These are phyloP conservation scores for Holtermanniella nyarrowii DNA, from an alignment of 768 basidiomycete genomes.

Conservation along the genomic window DNA sequence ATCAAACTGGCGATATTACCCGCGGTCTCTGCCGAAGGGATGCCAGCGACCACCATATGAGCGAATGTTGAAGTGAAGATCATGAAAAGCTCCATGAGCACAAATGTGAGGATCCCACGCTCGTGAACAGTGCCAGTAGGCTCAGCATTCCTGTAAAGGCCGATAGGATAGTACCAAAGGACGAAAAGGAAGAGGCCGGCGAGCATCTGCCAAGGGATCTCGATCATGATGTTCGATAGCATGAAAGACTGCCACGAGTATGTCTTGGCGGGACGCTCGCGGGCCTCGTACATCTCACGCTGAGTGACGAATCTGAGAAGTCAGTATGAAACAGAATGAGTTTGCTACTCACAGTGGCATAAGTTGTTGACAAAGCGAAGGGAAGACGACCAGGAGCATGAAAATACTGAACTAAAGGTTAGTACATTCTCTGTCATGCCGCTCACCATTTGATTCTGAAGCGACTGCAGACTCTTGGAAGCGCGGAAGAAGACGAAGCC, in stretches of 20 bases:
- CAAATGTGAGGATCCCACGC: conserved; percentile 45
- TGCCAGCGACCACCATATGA: conserved; percentile 42
- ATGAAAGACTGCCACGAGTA: conserved; percentile 41
- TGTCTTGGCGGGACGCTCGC: conserved; percentile 40
- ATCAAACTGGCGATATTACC: conserved; percentile 44
- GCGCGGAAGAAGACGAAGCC: conserved; percentile 43
- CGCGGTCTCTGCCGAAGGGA: conserved; percentile 42
- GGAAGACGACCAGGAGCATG: conserved; percentile 39
- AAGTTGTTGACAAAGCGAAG: conserved; percentile 38
- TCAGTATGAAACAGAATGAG: too few species aligned
- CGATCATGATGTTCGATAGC: conserved; percentile 40
- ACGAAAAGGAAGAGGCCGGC: conserved; percentile 37
- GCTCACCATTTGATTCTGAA: conserved; percentile 38
- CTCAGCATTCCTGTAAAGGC: conserved; percentile 43
- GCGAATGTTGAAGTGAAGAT: conserved; percentile 42
- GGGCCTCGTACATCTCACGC: conserved; percentile 38
- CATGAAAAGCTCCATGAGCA: conserved; percentile 43
- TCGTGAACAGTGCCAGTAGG: conserved; percentile 38
- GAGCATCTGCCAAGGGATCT: conserved; percentile 22
- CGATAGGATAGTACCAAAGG: conserved; percentile 42
- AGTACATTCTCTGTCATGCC: too few species aligned
- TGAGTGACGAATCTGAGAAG: conserved; percentile 41
- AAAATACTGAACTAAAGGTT: conserved; percentile 5
- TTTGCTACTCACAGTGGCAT: too few species aligned
- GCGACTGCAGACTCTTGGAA: conserved; percentile 33